Conservation (phyloP, 208 protist genomes). For the Leishmania gerbilli region DNA sequence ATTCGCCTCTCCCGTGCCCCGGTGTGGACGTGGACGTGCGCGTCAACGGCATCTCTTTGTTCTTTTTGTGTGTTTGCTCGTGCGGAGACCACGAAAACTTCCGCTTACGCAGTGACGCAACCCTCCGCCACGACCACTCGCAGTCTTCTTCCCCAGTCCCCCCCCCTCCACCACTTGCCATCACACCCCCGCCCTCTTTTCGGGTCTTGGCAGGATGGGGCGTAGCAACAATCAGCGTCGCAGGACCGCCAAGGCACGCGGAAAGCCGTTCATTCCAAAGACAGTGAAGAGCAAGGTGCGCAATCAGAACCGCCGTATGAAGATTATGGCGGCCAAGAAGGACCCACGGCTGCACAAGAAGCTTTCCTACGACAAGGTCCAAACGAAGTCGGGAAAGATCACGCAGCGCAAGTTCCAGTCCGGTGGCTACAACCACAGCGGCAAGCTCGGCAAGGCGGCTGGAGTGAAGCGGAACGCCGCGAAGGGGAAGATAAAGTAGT, state of each 20-base stretch:
- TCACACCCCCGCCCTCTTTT: neutral
- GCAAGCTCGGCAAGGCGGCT: conserved; percentile 69
- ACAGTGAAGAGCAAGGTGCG: conserved; percentile 81
- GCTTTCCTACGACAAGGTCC: conserved; percentile 76
- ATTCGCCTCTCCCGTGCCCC: neutral
- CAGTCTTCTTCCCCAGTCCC: neutral
- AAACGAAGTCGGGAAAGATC: conserved; percentile 61
- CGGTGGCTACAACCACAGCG: conserved; percentile 82
- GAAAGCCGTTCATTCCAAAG: conserved; percentile 74
- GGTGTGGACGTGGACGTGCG: neutral
- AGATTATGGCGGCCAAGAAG: conserved; percentile 51
- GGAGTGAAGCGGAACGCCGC: conserved; percentile 60
- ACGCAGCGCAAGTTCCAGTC: conserved; percentile 71
- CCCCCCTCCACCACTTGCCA: neutral
- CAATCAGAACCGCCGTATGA: conserved; percentile 66
- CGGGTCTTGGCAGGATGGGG: conserved; percentile 46
- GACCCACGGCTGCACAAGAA: conserved; percentile 47
- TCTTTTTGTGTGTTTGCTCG: too few relatives aligned
- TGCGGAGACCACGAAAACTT: neutral
- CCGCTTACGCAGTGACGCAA: neutral
- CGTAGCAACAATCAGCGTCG: conserved; percentile 88
- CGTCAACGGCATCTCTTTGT: neutral
- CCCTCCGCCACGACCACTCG: neutral
- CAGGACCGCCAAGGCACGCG: conserved; percentile 57
- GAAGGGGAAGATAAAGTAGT: conserved; percentile 42